Evolutionary conservation across 176 grass and related monocot genomes (phyloP).

Genomic region (Bromus sterilis): DNA sequence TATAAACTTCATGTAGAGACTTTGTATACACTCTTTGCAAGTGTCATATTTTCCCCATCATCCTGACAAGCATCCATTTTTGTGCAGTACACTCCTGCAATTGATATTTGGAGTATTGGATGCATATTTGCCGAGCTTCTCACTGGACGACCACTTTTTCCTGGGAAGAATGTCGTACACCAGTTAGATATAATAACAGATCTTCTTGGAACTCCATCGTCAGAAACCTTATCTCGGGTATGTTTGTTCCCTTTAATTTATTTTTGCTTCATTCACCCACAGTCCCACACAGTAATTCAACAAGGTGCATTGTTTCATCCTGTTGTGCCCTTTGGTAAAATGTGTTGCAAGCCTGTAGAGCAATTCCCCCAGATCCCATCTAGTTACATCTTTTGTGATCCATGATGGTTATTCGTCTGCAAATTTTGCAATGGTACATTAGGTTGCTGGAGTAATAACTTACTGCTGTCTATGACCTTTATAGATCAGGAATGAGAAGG

Average conservation of each 20-base stretch:
- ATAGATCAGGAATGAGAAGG: slow-evolving; percentile 99
- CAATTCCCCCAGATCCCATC: not conserved
- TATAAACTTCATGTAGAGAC: slow-evolving; percentile 1
- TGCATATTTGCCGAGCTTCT: slow-evolving; percentile 81
- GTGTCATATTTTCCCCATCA: not conserved
- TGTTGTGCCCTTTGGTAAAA: not conserved
- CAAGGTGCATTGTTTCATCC: too few species aligned
- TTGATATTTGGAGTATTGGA: slow-evolving; percentile 93
- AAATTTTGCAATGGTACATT: not conserved
- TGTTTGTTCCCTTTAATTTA: not conserved
- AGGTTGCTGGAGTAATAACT: not conserved
- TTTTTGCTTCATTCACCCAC: not conserved
- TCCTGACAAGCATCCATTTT: slow-evolving; percentile 11
- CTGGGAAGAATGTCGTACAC: slow-evolving; percentile 73
- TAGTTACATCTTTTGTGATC: not conserved
- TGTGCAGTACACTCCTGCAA: slow-evolving; percentile 81
- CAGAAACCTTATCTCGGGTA: slow-evolving; percentile 78
- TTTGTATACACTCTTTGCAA: not conserved
- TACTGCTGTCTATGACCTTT: not conserved
- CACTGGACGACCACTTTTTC: slow-evolving; percentile 58
- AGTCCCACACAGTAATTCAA: too few species aligned
- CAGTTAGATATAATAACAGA: slow-evolving; percentile 80
- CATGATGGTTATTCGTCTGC: not conserved
- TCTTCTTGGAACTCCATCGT: slow-evolving; percentile 69
- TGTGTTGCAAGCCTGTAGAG: not conserved